phyloP scores from a whole-genome alignment of 148 eudicot species.

The Beta vulgaris region DNA sequence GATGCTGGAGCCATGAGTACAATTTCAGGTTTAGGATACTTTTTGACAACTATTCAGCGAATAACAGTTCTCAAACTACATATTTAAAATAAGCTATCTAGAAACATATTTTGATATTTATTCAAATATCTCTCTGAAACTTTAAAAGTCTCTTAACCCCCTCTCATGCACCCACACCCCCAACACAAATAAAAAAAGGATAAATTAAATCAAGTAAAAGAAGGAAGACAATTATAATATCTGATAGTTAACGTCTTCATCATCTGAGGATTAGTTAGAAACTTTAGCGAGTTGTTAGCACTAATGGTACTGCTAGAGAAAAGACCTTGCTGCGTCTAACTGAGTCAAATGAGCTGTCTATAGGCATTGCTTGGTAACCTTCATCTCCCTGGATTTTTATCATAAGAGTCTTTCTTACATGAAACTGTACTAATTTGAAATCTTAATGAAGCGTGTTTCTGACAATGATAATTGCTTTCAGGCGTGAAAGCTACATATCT shows the following conservation, averaged over 20 bases:
- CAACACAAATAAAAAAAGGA: no score
- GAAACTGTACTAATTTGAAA: not conserved
- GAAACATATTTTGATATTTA: constrained; percentile 5
- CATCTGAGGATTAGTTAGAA: not conserved
- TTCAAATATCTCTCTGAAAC: not conserved
- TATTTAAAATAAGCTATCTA: not conserved
- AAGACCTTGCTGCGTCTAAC: not conserved
- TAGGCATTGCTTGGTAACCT: not conserved
- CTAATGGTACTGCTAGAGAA: not conserved
- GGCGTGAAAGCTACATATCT: constrained; percentile 99
- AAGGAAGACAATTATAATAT: not conserved
- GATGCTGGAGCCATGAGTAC: constrained; percentile 88
- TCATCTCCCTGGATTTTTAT: not conserved
- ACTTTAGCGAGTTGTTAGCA: not conserved
- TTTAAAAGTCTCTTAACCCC: not conserved
- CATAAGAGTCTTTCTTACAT: not conserved
- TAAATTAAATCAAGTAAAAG: no score
- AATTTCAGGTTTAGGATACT: constrained; percentile 61
- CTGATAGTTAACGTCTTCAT: not conserved
- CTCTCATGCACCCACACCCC: no score
- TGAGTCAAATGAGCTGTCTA: not conserved
- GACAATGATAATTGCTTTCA: constrained; percentile 32
- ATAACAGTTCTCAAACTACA: not conserved
- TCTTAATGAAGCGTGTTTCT: constrained; percentile 16
- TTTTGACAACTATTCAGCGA: not conserved